Evolutionary conservation across 768 basidiomycete genomes (phyloP).

Genomic region (Tremella yokohamensis): DNA sequence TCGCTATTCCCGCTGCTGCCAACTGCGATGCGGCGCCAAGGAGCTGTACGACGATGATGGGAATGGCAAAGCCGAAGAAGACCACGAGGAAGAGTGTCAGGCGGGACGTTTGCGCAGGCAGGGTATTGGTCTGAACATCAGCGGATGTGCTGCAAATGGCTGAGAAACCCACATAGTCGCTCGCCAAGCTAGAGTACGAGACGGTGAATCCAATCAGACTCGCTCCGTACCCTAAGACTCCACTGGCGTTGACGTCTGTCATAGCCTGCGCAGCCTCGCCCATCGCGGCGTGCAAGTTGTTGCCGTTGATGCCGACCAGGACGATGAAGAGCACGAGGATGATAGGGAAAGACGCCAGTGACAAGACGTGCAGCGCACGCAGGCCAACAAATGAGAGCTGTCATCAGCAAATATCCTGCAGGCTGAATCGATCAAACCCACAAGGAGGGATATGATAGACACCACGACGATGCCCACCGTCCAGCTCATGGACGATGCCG

Average conservation of each 20-base stretch:
- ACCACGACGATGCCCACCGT: conserved; percentile 55
- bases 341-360: conserved; percentile 46
- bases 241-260: conserved; percentile 29
- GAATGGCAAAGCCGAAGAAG: conserved; percentile 43
- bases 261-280: conserved; percentile 19
- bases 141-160: not conserved
- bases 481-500: conserved; percentile 57
- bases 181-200: conserved; percentile 44
- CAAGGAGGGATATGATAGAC: conserved; percentile 45
- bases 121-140: conserved; percentile 37
- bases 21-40: conserved; percentile 44
- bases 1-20: conserved; percentile 37
- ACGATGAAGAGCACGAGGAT: conserved; percentile 46
- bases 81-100: conserved; percentile 39
- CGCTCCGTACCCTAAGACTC: conserved; percentile 44
- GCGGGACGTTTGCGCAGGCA: conserved; percentile 37
- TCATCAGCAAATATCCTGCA: not conserved
- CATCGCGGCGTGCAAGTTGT: conserved; percentile 31
- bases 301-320: conserved; percentile 38
- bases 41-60: conserved; percentile 43
- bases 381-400: conserved; percentile 49
- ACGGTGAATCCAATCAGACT: conserved; percentile 50
- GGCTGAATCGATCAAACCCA: conserved; percentile 10
- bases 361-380: conserved; percentile 45
- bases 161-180: conserved; percentile 42